phyloP scores from a whole-genome alignment of 2,329 filamentous ascomycete species.

The Phialocephala subalpina region DNA sequence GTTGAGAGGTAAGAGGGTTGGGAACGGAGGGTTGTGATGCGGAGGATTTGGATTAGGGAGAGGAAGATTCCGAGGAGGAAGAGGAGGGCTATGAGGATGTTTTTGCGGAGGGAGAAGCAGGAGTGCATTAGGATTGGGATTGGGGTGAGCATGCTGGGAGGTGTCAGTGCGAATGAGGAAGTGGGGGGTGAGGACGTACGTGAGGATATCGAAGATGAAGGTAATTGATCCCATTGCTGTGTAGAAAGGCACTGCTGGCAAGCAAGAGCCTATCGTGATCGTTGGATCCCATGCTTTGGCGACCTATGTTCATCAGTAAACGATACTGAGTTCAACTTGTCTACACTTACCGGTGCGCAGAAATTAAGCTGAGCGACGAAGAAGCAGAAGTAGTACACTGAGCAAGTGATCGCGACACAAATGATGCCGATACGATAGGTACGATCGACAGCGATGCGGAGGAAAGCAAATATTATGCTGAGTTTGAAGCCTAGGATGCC shows the following conservation, averaged over 20 bases:
- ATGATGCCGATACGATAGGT: slow-evolving; percentile 47
- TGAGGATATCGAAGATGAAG: slow-evolving; percentile 50
- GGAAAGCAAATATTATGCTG: slow-evolving; percentile 52
- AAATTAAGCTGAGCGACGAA: slow-evolving; percentile 40
- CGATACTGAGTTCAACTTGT: not conserved
- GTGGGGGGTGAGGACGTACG: slow-evolving; percentile 43
- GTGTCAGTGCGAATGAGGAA: too few species aligned
- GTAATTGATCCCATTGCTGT: slow-evolving; percentile 51
- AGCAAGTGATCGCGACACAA: slow-evolving; percentile 46
- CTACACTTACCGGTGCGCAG: slow-evolving; percentile 43
- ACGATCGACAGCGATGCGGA: slow-evolving; percentile 53
- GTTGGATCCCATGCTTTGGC: slow-evolving; percentile 52
- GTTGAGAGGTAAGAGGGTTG: slow-evolving; percentile 55
- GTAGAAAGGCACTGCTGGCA: slow-evolving; percentile 52
- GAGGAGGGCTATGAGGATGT: slow-evolving; percentile 50
- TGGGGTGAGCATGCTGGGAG: slow-evolving; percentile 49
- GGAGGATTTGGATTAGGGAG: slow-evolving; percentile 58
- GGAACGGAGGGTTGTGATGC: slow-evolving; percentile 56
- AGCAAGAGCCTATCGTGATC: slow-evolving; percentile 48
- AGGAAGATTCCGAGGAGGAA: slow-evolving; percentile 60
- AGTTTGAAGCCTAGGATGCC: slow-evolving; percentile 57
- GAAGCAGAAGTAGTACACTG: slow-evolving; percentile 49
- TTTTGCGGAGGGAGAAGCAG: slow-evolving; percentile 50
- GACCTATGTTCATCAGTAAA: slow-evolving; percentile 32
- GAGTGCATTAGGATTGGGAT: slow-evolving; percentile 52